phyloP scores from a whole-genome alignment of 2,329 filamentous ascomycete genomes.

The Penicillium sp. region DNA sequence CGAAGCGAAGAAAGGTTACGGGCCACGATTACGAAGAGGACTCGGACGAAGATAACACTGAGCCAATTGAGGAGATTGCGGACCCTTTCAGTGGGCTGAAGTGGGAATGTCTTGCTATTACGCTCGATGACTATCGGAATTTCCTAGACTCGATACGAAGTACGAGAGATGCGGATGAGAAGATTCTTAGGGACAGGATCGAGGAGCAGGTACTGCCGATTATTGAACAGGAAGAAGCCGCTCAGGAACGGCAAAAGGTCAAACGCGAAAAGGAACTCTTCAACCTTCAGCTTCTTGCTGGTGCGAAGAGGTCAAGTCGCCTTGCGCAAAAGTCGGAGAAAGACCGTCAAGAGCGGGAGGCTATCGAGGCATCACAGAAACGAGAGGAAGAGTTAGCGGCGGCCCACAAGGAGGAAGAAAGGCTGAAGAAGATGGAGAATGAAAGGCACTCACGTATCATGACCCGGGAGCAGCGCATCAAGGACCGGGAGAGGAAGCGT shows the following conservation, averaged over 20 bases:
- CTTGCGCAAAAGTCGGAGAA: conserved; percentile 82
- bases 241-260: conserved; percentile 71
- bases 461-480: conserved; percentile 83
- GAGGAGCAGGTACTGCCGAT: conserved; percentile 81
- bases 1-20: conserved; percentile 69
- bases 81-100: conserved; percentile 75
- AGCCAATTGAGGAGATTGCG: conserved; percentile 48
- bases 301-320: conserved; percentile 89
- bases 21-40: conserved; percentile 44
- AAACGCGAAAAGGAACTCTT: conserved; percentile 81
- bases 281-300: conserved; percentile 84
- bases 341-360: conserved; percentile 74
- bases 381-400: conserved; percentile 67
- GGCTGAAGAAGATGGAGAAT: conserved; percentile 68
- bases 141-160: conserved; percentile 75
- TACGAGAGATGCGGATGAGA: conserved; percentile 84
- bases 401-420: conserved; percentile 63
- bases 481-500: conserved; percentile 82
- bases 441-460: conserved; percentile 80
- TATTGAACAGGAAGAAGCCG: conserved; percentile 75
- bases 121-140: conserved; percentile 73
- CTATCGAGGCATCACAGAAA: conserved; percentile 71
- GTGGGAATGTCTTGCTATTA: conserved; percentile 92
- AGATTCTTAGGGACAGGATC: conserved; percentile 72
- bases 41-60: conserved; percentile 50